Base-by-base conservation (phyloP, 2,329 filamentous ascomycete species). In the Xenosphaeropsis pyriputrescens region DNA sequence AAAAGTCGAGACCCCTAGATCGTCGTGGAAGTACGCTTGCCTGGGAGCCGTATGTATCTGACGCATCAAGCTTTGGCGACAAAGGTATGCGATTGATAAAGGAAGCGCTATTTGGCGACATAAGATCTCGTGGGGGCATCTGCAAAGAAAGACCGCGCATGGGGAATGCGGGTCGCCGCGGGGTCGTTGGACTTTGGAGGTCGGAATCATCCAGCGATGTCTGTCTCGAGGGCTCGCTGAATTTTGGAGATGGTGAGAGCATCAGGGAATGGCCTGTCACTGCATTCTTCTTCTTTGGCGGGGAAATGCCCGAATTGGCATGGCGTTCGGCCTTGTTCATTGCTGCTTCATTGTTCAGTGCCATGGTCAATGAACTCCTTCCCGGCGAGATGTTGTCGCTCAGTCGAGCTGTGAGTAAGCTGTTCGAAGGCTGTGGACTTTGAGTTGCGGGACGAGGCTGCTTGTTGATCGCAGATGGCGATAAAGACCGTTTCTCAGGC, bases 1-100 rank as follows among this genome's bases (percentile, higher is more conserved):
- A 89, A 58, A 94, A 96, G 60, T 96, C 89, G 43, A 95, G 67
- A 32, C 89, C 89, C 39, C 89, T 75, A 19, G 88, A 95, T 43
- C 88, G 79, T 45, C 89, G 76, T 14, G 89, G 89, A 6, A 96
- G 70, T 34, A 93, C 82, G 38, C 88, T 93, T 18, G 83, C 80
- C 2, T 88, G 86, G 2, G 85, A 89, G 32, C 82, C 81, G 62
- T 93, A 94, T 35, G 79, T 85, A 47, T 86, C 82, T 15, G 80
- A 79, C 39, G 83, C 72, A 57, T 94, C 86, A 45, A 91, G 72
- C 56, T 93, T 86, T 13, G 88, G 86, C 2, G 85, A 93, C 42
- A 89, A 68, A 48, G 86, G 85, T 18, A 65, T 61, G 43, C 68
- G 76, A 50, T 71, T 78, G 45, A 65, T 60, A 37, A 67, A 61